Evolutionary conservation across 1,284 basidiomycete species (phyloP).

Genomic region (Microbotryum saponariae): DNA sequence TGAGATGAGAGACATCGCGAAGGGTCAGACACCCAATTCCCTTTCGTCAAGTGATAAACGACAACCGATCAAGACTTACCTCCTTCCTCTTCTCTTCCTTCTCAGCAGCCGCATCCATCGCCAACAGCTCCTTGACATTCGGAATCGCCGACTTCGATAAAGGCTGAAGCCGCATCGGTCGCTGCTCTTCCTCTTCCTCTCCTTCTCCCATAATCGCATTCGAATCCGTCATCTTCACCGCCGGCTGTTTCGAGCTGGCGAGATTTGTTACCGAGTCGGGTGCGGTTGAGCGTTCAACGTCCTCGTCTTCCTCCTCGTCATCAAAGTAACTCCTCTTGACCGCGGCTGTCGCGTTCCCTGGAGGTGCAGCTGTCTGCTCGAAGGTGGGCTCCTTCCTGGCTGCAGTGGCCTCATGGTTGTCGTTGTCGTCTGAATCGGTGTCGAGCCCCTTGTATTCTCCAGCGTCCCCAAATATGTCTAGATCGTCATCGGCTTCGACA

Average conservation of each 20-base stretch:
- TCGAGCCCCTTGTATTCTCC: slow-evolving; percentile 28
- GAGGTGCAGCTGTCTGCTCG: not conserved
- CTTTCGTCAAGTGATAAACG: not conserved
- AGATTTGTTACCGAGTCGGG: slow-evolving; percentile 16
- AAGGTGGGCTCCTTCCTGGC: not conserved
- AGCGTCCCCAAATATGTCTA: slow-evolving; percentile 30
- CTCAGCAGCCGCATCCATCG: slow-evolving; percentile 26
- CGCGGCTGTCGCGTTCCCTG: not conserved
- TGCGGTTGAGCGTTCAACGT: slow-evolving; percentile 10
- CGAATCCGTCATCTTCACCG: not conserved
- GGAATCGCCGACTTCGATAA: slow-evolving; percentile 9
- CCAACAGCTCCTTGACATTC: slow-evolving; percentile 24
- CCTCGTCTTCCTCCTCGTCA: slow-evolving; percentile 8
- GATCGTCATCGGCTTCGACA: slow-evolving; percentile 13
- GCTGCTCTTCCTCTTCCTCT: not conserved
- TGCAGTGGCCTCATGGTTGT: not conserved
- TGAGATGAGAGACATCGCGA: not conserved
- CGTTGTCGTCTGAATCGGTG: slow-evolving; percentile 11
- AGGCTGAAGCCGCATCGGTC: slow-evolving; percentile 15
- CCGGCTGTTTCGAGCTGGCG: slow-evolving; percentile 12
- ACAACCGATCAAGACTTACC: slow-evolving; percentile 1
- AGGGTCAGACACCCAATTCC: not conserved
- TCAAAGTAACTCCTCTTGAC: slow-evolving; percentile 25
- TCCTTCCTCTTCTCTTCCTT: slow-evolving; percentile 25
- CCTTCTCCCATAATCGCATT: not conserved